Evolutionary conservation across 148 eudicot genomes (phyloP).

Genomic region (Diospyros kaki): DNA sequence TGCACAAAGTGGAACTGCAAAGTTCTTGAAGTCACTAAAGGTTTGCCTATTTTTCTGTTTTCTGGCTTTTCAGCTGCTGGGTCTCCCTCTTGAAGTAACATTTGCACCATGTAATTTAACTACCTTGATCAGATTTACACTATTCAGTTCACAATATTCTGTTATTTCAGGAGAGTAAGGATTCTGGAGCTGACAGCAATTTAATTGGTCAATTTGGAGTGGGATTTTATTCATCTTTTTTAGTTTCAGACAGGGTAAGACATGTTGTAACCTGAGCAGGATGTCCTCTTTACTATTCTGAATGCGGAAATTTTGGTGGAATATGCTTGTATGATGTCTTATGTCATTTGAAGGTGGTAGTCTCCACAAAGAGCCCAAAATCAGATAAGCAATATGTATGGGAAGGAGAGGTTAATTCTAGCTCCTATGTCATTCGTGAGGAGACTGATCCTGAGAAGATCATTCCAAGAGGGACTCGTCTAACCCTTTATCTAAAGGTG

Average conservation of each 20-base stretch:
- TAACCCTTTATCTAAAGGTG: constrained; percentile 84
- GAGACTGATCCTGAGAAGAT: constrained; percentile 88
- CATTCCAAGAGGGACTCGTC: constrained; percentile 85
- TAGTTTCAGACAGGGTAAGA: constrained; percentile 83
- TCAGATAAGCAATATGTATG: constrained; percentile 95
- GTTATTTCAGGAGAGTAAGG: constrained; percentile 84
- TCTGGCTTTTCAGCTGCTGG: neutral
- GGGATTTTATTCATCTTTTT: constrained; percentile 95
- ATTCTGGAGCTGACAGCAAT: constrained; percentile 78
- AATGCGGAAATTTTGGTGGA: neutral
- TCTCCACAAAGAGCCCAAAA: constrained; percentile 86
- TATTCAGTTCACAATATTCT: constrained; percentile 2
- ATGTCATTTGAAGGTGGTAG: constrained; percentile 54
- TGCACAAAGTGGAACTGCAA: constrained; percentile 99
- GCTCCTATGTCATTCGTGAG: constrained; percentile 80
- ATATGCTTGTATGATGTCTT: constrained; percentile 1
- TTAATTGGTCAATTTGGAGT: constrained; percentile 99
- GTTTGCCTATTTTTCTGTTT: constrained; percentile 22
- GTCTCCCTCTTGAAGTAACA: neutral
- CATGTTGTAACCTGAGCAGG: neutral
- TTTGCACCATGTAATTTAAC: neutral
- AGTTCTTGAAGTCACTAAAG: constrained; percentile 87
- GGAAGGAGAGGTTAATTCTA: constrained; percentile 97
- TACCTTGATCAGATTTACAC: neutral
- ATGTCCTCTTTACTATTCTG: neutral